Percentiles rank a stretch among this genome's conserved stretches.
Evolutionary conservation across 352 stramenopile genomes (phyloP).

Genomic region (Stramenopiles sp.): DNA sequence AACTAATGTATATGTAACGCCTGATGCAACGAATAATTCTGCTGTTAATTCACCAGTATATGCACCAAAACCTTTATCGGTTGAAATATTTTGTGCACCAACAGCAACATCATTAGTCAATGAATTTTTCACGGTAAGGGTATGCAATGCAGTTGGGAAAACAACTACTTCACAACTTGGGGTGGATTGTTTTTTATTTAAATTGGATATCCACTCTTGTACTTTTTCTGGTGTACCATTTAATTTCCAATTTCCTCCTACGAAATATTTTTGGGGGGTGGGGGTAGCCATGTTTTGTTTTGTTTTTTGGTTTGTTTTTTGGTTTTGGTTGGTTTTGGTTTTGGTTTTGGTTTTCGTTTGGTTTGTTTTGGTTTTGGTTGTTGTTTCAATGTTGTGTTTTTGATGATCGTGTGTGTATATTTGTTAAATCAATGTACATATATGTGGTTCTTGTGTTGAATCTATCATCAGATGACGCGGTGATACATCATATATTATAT

Average conservation of each 20-base stretch:
- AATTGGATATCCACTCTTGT: conserved; percentile 41
- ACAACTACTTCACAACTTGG: conserved; percentile 82
- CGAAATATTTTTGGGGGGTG: conserved; percentile 84
- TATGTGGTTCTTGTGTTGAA: too few relatives aligned
- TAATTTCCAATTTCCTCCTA: conserved; percentile 99
- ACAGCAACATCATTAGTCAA: conserved; percentile 45
- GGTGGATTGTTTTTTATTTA: conserved; percentile 50
- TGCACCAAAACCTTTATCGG: conserved; percentile 66
- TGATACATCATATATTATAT: too few relatives aligned
- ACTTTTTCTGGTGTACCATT: conserved; percentile 55
- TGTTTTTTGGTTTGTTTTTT: too few relatives aligned
- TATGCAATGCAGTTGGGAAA: conserved; percentile 75
- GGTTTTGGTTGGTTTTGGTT: too few relatives aligned
- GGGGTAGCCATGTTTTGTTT: too few relatives aligned
- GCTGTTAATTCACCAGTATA: conserved; percentile 90
- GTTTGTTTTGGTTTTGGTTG: too few relatives aligned
- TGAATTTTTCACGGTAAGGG: conserved; percentile 36
- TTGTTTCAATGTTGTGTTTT: too few relatives aligned
- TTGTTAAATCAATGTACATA: too few relatives aligned
- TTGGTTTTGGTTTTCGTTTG: too few relatives aligned
- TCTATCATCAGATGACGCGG: too few relatives aligned
- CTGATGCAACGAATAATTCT: conserved; percentile 85
- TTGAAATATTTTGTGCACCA: conserved; percentile 82
- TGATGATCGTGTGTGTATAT: too few relatives aligned
- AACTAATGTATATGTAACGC: conserved; percentile 79